These are phyloP conservation scores for Juglanconis sp. DNA, from an alignment of 2,329 filamentous ascomycete genomes.

Conservation along the genomic window DNA sequence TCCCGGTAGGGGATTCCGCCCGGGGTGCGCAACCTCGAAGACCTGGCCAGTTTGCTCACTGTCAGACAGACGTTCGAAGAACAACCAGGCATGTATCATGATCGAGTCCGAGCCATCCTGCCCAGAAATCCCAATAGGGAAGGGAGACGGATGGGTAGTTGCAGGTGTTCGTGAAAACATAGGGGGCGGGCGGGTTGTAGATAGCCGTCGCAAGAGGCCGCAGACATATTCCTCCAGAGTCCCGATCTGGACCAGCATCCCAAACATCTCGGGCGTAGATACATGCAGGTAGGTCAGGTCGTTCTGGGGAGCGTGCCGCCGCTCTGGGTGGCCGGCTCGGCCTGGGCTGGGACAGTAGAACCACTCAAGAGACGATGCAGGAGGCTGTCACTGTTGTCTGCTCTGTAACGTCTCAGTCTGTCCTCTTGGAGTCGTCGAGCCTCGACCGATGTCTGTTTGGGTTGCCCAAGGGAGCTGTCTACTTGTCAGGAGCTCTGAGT, in stretches of 20 bases:
- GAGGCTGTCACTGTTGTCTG: background rate
- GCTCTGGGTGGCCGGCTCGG: background rate
- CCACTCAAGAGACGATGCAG: conserved; percentile 1
- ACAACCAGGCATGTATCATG: background rate
- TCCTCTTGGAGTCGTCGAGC: conserved; percentile 1
- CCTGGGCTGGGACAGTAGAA: background rate
- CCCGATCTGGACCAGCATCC: too few species aligned
- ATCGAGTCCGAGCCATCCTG: too few species aligned
- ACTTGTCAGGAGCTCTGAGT: background rate
- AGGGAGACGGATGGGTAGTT: too few species aligned
- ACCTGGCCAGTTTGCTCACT: too few species aligned
- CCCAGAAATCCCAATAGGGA: too few species aligned
- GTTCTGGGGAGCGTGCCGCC: background rate
- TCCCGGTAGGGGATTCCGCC: background rate
- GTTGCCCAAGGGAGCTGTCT: background rate
- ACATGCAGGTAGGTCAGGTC: too few species aligned
- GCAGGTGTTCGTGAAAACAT: too few species aligned
- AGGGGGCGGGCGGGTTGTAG: too few species aligned
- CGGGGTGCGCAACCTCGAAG: background rate
- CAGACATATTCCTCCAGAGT: too few species aligned
- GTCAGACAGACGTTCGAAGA: background rate
- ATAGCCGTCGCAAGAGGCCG: too few species aligned
- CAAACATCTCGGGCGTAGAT: too few species aligned
- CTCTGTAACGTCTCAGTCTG: background rate
- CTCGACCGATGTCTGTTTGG: background rate